Percentiles rank a stretch among this genome's conserved stretches.
These are phyloP conservation scores for Coniosporium apollinis DNA, from an alignment of 495 filamentous ascomycete species.

Conservation along the genomic window DNA sequence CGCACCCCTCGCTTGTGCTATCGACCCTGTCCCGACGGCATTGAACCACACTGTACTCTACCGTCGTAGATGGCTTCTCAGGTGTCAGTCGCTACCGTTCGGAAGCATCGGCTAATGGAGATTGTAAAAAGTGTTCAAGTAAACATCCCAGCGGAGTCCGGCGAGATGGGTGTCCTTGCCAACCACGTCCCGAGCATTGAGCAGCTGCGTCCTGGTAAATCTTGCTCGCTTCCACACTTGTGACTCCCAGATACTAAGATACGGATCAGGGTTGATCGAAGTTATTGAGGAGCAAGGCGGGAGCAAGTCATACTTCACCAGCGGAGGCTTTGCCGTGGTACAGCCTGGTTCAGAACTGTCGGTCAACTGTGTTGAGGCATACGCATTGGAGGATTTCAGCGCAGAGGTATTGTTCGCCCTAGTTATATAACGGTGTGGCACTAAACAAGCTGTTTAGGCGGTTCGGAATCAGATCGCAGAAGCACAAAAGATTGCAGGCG, in stretches of 20 bases:
- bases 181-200: slow-evolving; percentile 98
- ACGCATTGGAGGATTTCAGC: slow-evolving; percentile 88
- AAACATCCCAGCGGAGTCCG: slow-evolving; percentile 94
- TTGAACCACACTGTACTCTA: too few species aligned
- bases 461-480: slow-evolving; percentile 70
- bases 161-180: slow-evolving; percentile 98
- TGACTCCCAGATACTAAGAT: too few species aligned
- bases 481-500: slow-evolving; percentile 84
- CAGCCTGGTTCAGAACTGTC: slow-evolving; percentile 88
- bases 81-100: neutral
- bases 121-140: slow-evolving; percentile 61
- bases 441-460: slow-evolving; percentile 20
- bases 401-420: slow-evolving; percentile 53
- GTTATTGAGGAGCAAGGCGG: slow-evolving; percentile 82
- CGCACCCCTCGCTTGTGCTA: slow-evolving; percentile 1
- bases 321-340: slow-evolving; percentile 86
- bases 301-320: slow-evolving; percentile 98
- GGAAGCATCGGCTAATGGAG: neutral
- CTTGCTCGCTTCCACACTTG: too few species aligned
- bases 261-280: slow-evolving; percentile 80
- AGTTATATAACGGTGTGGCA: too few species aligned
- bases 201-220: slow-evolving; percentile 96
- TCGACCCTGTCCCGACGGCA: too few species aligned
- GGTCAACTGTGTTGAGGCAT: slow-evolving; percentile 96
- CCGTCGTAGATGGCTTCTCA: too few species aligned